Evolutionary conservation across 805 yeast genomes (phyloP).

Genomic region (Yamadazyma philogaea): DNA sequence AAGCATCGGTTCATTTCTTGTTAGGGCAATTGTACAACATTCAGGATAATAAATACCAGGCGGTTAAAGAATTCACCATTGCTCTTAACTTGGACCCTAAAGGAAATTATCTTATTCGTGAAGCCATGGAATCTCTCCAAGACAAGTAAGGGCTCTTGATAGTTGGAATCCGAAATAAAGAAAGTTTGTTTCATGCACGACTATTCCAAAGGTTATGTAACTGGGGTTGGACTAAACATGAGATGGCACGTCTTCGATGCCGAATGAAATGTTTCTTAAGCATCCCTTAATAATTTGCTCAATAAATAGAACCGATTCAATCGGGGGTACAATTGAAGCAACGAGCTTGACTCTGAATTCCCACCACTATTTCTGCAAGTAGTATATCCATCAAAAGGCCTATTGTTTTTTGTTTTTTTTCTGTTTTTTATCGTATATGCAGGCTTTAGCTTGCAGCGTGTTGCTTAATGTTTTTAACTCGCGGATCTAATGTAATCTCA

Average conservation of each 20-base stretch:
- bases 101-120: conserved; percentile 80
- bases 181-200: background rate
- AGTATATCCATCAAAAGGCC: too few relatives aligned
- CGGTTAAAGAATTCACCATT: conserved; percentile 79
- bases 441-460: background rate
- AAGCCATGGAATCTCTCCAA: conserved; percentile 64
- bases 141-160: conserved; percentile 15
- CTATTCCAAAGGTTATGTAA: background rate
- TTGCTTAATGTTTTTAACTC: background rate
- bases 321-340: too few relatives aligned
- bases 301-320: too few relatives aligned
- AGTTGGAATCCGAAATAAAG: background rate
- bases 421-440: too few relatives aligned
- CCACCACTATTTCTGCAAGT: too few relatives aligned
- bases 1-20: conserved; percentile 87
- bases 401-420: too few relatives aligned
- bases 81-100: conserved; percentile 92
- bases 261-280: too few relatives aligned
- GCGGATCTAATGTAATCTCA: background rate
- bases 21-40: conserved; percentile 83
- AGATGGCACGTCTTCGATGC: too few relatives aligned
- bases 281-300: too few relatives aligned
- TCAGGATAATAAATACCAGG: conserved; percentile 68
- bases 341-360: too few relatives aligned
- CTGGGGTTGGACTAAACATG: too few relatives aligned